Evolutionary conservation across 352 stramenopile genomes (phyloP).

Genomic region (Pythium vanterpoolii): DNA sequence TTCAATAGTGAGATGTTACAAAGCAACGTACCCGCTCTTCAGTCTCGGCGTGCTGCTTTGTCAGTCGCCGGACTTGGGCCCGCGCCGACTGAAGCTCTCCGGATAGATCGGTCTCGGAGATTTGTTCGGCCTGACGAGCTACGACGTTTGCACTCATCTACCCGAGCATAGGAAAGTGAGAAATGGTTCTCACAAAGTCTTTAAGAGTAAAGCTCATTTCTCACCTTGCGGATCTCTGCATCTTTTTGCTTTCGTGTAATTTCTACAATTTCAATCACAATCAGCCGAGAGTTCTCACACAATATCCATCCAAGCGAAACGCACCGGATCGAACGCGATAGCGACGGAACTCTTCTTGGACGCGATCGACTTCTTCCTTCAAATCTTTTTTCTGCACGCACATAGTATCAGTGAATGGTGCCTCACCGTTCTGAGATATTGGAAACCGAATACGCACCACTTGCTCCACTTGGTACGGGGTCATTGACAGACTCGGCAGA

Average conservation of each 20-base stretch:
- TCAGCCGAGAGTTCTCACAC: not conserved
- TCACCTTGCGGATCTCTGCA: constrained; percentile 80
- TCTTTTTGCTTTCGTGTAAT: constrained; percentile 90
- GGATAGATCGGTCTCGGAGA: constrained; percentile 70
- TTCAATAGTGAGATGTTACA: not conserved
- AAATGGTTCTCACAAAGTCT: not conserved
- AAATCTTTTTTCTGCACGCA: constrained; percentile 66
- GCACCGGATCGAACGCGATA: constrained; percentile 79
- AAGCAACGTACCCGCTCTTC: constrained; percentile 59
- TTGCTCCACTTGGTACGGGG: constrained; percentile 66
- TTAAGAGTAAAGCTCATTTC: not conserved
- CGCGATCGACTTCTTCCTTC: constrained; percentile 77
- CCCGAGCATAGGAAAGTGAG: not conserved
- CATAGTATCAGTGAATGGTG: not conserved
- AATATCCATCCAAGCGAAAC: not conserved
- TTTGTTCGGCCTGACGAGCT: constrained; percentile 72
- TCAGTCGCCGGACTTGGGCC: constrained; percentile 69
- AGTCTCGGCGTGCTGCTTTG: constrained; percentile 65
- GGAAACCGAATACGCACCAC: constrained; percentile 36
- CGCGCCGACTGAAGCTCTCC: constrained; percentile 70
- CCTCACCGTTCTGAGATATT: not conserved
- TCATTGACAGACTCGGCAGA: constrained; percentile 65
- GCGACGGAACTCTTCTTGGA: constrained; percentile 85
- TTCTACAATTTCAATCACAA: constrained; percentile 30
- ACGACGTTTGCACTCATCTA: constrained; percentile 79